Evolutionary conservation across 1,139 yeast species (phyloP), one percentile per base, ranked within the genome.

Genomic region (Nakaseomyces delphensis): DNA sequence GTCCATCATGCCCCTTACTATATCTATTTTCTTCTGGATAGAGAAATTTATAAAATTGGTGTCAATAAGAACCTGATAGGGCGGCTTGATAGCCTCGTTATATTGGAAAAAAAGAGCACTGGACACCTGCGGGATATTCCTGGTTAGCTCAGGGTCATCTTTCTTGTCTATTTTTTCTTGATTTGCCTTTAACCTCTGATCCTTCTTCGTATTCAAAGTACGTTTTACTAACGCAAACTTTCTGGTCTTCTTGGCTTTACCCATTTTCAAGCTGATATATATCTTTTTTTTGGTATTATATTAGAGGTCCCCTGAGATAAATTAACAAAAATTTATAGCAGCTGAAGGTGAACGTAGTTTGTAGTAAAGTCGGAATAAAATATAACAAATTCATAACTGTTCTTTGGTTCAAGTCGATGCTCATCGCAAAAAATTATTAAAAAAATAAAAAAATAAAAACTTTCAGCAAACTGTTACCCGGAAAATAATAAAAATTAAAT

Each of bases 1-100:
- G 63, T 91, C 97, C 97, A 91, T 91, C 80, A 91, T 81, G 7
- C 96, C 98, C 55, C 89, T 75, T 14, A 87, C 91, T 10, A 91
- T 69, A 59, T 93, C 98, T 43, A 91, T 79, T 59, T 91, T 89
- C 68, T 91, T 91, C 62, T 87, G 96, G 54, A 91, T 89, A 51
- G 95, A 84, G 63, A 89, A 89, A 68, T 91, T 91, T 64, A 91
- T 84, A 66, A 91, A 93, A 69, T 91, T 91, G 37, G 98, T 91
- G 76, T 91, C 98, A 46, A 91, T 80, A 27, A 91, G 72, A 6
- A 91, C 91, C 62, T 91, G 97, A 60, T 91, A 91, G 40, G 98
- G 98, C 19, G 98, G 98, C 62, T 83, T 86, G 51, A 91, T 84
- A 27, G 97, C 86, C 62, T 80, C 83, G 61, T 91, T 91, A 63